Base-by-base conservation (phyloP, 1,284 basidiomycete genomes). In the Trichosporon sp. region DNA sequence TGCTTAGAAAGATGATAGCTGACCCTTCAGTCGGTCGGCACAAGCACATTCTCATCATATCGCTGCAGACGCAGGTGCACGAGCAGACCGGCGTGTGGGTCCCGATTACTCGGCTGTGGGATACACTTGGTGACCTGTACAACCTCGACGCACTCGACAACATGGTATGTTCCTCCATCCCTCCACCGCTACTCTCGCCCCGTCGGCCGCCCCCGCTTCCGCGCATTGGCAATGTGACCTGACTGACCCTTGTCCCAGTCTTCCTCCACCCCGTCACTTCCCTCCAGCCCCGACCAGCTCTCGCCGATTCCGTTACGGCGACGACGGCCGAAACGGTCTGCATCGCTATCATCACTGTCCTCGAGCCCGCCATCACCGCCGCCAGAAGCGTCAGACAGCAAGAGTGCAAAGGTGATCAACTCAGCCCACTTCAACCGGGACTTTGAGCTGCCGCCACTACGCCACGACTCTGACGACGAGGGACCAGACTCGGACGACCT, bases 61-160 rank as follows among this genome's bases (percentile, higher is more conserved):
- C 71, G 31, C 69, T 78, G 1, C 77, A 77, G 59, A 57, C 62
- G 7, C 69, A 70, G 52, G 68, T 78, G 36, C 70, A 74, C 44
- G 59, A 66, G 21, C 68, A 75, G 23, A 76, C 75, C 9, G 70
- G 71, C 5, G 37, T 70, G 3, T 71, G 67, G 73, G 64, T 93
- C 33, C 78, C 85, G 25, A 77, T 87, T 4, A 84, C 87, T 19
- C 85, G 84, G 37, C 83, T 94, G 25, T 92, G 90, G 91, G 78
- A 82, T 58, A 91, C 92, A 74, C 79, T 94, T 54, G 83, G 82
- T 60, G 82, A 76, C 10, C 87, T 87, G 71, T 94, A 91, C 70
- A 86, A 92, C 75, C 81, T 93, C 56, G 89, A 92, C 57, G 85
- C 85, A 6, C 75, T 94, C 64, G 90, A 94, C 74, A 83, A 82